Percentiles rank a stretch among this genome's conserved stretches.
Conservation (phyloP, 169 alveolate genomes). For the Eimeria necatrix region DNA sequence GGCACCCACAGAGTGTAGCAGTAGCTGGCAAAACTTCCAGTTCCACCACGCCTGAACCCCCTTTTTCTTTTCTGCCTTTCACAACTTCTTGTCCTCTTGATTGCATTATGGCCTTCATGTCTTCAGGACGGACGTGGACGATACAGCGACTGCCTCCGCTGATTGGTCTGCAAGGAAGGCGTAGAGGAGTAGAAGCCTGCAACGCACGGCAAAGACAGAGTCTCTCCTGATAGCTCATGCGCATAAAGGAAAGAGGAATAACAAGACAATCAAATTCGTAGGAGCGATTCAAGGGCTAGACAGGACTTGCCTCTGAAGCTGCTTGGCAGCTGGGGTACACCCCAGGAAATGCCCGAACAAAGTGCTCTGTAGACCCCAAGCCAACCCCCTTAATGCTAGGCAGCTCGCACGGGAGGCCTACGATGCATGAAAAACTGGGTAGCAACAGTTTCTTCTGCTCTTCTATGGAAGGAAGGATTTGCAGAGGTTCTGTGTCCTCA, state of each 20-base stretch:
- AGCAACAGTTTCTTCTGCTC: constrained; percentile 24
- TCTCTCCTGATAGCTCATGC: background rate
- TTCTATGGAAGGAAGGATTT: background rate
- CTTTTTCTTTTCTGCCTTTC: background rate
- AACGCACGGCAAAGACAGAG: background rate
- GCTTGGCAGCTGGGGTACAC: constrained; percentile 30
- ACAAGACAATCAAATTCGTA: background rate
- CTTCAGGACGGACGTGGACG: constrained; percentile 37
- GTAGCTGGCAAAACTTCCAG: background rate
- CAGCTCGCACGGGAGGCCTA: constrained; percentile 66
- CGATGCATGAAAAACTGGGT: constrained; percentile 53
- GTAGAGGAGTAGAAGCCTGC: constrained; percentile 18
- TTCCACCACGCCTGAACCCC: background rate
- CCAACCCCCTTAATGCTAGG: constrained; percentile 58
- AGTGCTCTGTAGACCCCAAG: constrained; percentile 13
- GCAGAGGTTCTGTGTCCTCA: constrained; percentile 27
- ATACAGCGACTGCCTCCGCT: constrained; percentile 56
- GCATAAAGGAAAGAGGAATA: background rate
- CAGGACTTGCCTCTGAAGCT: constrained; percentile 21
- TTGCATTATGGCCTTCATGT: constrained; percentile 16
- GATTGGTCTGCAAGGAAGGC: constrained; percentile 39
- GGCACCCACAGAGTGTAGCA: constrained; percentile 83
- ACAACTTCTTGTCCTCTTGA: background rate
- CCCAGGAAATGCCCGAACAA: constrained; percentile 51
- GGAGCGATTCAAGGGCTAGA: background rate